Base-by-base conservation (phyloP, 139 green algal genomes). In the Axilococcus clingmanii region DNA sequence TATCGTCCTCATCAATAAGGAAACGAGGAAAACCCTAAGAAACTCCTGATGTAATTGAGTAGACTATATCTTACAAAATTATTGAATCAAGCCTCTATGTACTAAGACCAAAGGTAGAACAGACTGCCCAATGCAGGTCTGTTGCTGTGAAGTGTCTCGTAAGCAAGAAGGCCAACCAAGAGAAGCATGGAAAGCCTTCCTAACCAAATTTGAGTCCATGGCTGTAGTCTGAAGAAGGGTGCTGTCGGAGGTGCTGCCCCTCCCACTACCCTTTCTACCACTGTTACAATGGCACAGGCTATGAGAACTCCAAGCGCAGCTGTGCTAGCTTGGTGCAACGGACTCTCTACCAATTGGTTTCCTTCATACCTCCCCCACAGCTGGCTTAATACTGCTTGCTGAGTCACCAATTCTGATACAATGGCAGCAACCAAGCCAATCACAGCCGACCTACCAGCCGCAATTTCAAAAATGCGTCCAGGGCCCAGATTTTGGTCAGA, bases 131-230 rank as follows among this genome's bases (percentile, higher is more conserved):
- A 66, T 19, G 30, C 34, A 22, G 58, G 58, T 34, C 46, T 43
- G 46, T 66, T 66, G 46, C 16, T 35, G 29, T 66, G 58, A 27
- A 66, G 7, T 0, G 48, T 51, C 28, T 66, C 58, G 7, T 35
- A 38, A 17, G 12, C 33, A 38, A 38, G 9, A 38, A 38, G 9
- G 12, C 33, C 33, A 17, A 38, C 33, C 9, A 38, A 38, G 9
- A 12, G 9, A 38, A 12, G 9, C 33, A 38, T 38, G 9, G 33
- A 9, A 38, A 38, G 9, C 33, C 33, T 38, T 12, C 33, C 33
- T 17, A 38, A 9, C 33, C 33, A 38, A 38, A 38, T 38, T 38
- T 38, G 33, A 9, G 9, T 9, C 33, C 12, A 17, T 38, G 33
- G 33, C 12, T 9, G 12, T 9, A 38, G 12, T 38, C 33, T 12